Evolutionary conservation across 2,329 filamentous ascomycete genomes (phyloP).

Genomic region (Verticillium tricorpus): DNA sequence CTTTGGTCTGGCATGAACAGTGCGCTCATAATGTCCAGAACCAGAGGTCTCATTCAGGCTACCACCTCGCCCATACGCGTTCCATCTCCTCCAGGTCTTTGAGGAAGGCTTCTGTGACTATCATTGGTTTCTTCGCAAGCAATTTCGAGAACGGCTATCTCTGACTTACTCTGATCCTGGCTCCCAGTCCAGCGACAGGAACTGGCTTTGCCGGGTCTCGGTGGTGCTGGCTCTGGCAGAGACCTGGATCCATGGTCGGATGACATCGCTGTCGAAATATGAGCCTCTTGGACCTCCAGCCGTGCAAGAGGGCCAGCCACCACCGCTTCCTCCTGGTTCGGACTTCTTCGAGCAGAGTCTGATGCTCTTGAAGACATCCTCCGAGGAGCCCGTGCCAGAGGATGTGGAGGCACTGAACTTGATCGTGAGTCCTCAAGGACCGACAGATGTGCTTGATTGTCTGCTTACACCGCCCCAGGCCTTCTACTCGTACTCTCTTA

Average conservation of each 20-base stretch:
- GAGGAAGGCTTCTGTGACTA: slow-evolving; percentile 16
- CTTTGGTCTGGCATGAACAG: too few species aligned
- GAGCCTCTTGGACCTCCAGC: not conserved
- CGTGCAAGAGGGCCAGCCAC: not conserved
- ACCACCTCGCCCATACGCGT: slow-evolving; percentile 11
- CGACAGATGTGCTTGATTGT: too few species aligned
- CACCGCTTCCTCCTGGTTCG: slow-evolving; percentile 7
- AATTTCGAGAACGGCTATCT: slow-evolving; percentile 8
- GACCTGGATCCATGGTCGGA: slow-evolving; percentile 9
- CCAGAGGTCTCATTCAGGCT: slow-evolving; percentile 12
- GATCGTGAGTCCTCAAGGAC: not conserved
- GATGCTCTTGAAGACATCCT: slow-evolving; percentile 8
- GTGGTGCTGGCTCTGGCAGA: slow-evolving; percentile 14
- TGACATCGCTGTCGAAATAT: not conserved
- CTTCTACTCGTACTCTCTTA: slow-evolving; percentile 12
- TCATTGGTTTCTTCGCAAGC: slow-evolving; percentile 13
- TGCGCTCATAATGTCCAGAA: not conserved
- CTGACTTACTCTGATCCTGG: slow-evolving; percentile 11
- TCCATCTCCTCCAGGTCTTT: slow-evolving; percentile 11
- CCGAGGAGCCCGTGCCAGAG: slow-evolving; percentile 8
- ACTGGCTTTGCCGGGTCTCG: slow-evolving; percentile 14
- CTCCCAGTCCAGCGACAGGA: slow-evolving; percentile 13
- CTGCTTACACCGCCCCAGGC: not conserved
- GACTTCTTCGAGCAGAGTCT: slow-evolving; percentile 13
- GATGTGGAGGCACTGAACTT: slow-evolving; percentile 8